A percentile compares a stretch with the other conserved stretches of the same genome.
Evolutionary conservation across 2,329 filamentous ascomycete genomes (phyloP).

Genomic region (Parastagonospora nodorum): DNA sequence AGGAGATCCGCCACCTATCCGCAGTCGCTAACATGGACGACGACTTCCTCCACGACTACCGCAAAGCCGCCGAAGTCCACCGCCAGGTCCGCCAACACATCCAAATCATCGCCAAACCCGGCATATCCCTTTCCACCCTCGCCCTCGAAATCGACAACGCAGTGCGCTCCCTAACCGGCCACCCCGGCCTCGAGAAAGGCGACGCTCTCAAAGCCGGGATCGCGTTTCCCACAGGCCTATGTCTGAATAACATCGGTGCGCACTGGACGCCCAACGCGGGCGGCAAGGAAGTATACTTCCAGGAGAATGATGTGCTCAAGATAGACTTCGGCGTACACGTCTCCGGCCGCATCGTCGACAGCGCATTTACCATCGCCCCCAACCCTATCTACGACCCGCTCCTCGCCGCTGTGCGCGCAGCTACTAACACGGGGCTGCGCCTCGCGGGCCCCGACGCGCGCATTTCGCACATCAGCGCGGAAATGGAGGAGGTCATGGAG

Average conservation of each 20-base stretch:
- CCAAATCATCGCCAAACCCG: slow-evolving; percentile 77
- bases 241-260: slow-evolving; percentile 80
- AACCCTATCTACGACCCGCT: slow-evolving; percentile 71
- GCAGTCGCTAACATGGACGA: slow-evolving; percentile 71
- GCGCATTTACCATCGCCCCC: slow-evolving; percentile 71
- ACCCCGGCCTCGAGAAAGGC: slow-evolving; percentile 74
- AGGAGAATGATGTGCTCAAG: slow-evolving; percentile 75
- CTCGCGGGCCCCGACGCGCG: slow-evolving; percentile 91
- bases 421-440: slow-evolving; percentile 71
- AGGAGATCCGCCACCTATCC: slow-evolving; percentile 76
- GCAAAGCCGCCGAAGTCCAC: slow-evolving; percentile 83
- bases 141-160: slow-evolving; percentile 82
- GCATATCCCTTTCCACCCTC: slow-evolving; percentile 76
- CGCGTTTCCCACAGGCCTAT: slow-evolving; percentile 83
- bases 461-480: slow-evolving; percentile 78
- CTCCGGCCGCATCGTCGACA: slow-evolving; percentile 73
- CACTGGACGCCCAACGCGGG: slow-evolving; percentile 87
- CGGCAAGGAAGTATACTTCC: slow-evolving; percentile 76
- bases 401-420: slow-evolving; percentile 67
- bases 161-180: slow-evolving; percentile 74
- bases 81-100: slow-evolving; percentile 83
- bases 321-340: slow-evolving; percentile 74
- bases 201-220: slow-evolving; percentile 79
- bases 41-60: slow-evolving; percentile 78
- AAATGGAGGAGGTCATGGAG: slow-evolving; percentile 92